Percentiles rank a stretch among this genome's conserved stretches.
Conservation (phyloP, 495 filamentous ascomycete species). For the Immersiella caudata region DNA sequence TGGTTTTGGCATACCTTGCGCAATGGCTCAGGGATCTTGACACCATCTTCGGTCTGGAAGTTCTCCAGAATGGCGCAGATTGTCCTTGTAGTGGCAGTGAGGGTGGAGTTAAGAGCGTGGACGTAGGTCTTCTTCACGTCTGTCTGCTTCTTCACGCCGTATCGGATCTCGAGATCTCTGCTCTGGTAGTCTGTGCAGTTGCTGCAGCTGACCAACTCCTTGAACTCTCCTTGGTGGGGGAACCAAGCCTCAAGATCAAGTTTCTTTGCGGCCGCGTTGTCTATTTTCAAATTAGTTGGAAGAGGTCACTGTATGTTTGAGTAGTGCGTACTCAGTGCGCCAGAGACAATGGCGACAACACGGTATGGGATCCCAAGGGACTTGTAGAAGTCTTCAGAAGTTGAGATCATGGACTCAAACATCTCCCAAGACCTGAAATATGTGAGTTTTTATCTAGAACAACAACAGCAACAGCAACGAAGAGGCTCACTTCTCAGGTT, state of each 20-base stretch:
- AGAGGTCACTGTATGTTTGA: neutral
- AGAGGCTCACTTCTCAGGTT: conserved; percentile 70
- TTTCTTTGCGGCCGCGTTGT: conserved; percentile 78
- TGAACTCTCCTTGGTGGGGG: conserved; percentile 82
- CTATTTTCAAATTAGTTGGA: conserved; percentile 22
- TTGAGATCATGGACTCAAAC: conserved; percentile 89
- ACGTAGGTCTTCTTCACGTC: conserved; percentile 82
- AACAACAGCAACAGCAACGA: neutral
- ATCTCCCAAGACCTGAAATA: conserved; percentile 70
- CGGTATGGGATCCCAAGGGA: conserved; percentile 86
- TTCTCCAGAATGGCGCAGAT: conserved; percentile 96
- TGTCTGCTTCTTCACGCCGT: conserved; percentile 49
- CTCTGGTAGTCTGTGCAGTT: conserved; percentile 98
- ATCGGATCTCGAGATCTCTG: conserved; percentile 75
- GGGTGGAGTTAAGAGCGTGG: conserved; percentile 87
- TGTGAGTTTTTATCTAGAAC: neutral
- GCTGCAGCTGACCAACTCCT: conserved; percentile 86
- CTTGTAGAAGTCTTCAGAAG: conserved; percentile 92
- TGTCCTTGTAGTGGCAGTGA: conserved; percentile 91
- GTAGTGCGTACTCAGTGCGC: conserved; percentile 64
- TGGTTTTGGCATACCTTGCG: conserved; percentile 49
- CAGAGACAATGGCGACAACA: conserved; percentile 89
- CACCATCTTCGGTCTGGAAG: conserved; percentile 87
- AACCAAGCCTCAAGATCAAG: conserved; percentile 98
- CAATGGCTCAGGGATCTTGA: conserved; percentile 82